Conservation (phyloP, 2,329 filamentous ascomycete genomes). For the Emmonsia crescens region DNA sequence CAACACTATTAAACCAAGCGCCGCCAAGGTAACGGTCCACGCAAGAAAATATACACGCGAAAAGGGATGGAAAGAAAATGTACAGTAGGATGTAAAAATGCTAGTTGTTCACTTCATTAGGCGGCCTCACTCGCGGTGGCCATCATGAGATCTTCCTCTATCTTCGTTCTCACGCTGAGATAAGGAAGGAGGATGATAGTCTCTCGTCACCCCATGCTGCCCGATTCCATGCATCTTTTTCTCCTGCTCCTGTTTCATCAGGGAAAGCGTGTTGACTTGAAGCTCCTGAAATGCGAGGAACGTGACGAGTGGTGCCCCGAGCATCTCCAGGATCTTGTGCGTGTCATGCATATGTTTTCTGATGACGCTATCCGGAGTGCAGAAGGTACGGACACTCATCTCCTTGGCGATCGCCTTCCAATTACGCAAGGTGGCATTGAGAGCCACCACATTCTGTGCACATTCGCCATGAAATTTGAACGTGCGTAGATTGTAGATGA, state of each 20-base stretch:
- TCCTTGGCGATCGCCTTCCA: constrained; percentile 40
- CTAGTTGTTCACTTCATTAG: not conserved
- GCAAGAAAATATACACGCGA: not conserved
- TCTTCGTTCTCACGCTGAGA: not conserved
- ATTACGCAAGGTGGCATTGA: constrained; percentile 38
- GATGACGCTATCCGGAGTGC: constrained; percentile 38
- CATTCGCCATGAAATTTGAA: constrained; percentile 37
- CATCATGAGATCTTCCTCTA: not conserved
- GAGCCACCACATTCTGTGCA: constrained; percentile 28
- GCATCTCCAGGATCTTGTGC: constrained; percentile 39
- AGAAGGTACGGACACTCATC: constrained; percentile 42
- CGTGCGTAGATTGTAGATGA: constrained; percentile 35
- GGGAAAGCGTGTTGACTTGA: constrained; percentile 22
- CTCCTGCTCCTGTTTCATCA: constrained; percentile 25
- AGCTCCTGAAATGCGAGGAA: constrained; percentile 31
- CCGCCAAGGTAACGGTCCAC: not conserved
- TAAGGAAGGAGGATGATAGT: constrained; percentile 8
- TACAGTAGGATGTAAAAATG: not conserved
- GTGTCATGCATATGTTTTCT: constrained; percentile 41
- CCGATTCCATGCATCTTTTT: constrained; percentile 13
- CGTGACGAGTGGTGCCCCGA: constrained; percentile 33
- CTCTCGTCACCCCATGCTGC: constrained; percentile 9
- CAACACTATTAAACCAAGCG: not conserved
- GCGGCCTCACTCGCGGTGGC: not conserved
- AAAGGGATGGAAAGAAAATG: not conserved